Evolutionary conservation across 352 stramenopile genomes (phyloP), one percentile per base, ranked within the genome.

Genomic region (Pythium aristosporum): DNA sequence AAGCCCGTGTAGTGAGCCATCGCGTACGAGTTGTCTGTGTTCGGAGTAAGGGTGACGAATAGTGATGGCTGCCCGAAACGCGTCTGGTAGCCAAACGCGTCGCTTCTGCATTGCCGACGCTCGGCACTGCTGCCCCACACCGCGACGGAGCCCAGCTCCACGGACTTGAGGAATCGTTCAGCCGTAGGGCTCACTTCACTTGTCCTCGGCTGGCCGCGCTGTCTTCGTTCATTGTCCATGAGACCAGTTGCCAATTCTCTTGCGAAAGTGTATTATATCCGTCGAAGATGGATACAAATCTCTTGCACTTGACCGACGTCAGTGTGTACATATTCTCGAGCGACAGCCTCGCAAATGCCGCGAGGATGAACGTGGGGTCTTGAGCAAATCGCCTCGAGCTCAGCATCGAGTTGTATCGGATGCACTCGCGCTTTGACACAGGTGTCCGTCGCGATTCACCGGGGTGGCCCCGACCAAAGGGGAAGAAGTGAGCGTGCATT

Each of bases 31-130:
- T 61, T 65, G 49, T 69, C 63, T 10, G 63, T 57, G 20, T 69
- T 69, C 8, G 63, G 63, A 9, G 63, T 61, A 1, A 65, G 16
- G 9, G 63, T 65, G 1, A 69, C 56, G 21, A 65, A 69, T 21
- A 69, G 28, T 11, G 63, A 69, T 12, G 63, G 56, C 13, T 69
- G 32, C 0, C 55, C 56, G 47, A 53, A 65, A 0, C 59, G 34
- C 2, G 60, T 65, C 18, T 75, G 64, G 28, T 75, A 72, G 0
- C 48, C 59, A 42, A 74, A 72, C 5, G 63, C 68, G 5, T 66
- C 32, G 30, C 60, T 55, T 9, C 60, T 55, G 52, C 64, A 75
- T 13, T 68, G 51, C 0, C 55, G 41, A 3, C 68, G 44, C 18
- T 74, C 68, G 1, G 57, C 57, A 37, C 21, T 39, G 34, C 48